Percentiles rank a stretch among this genome's conserved stretches.
phyloP scores from a whole-genome alignment of 495 filamentous ascomycete genomes.

The Talaromyces proteolyticus region DNA sequence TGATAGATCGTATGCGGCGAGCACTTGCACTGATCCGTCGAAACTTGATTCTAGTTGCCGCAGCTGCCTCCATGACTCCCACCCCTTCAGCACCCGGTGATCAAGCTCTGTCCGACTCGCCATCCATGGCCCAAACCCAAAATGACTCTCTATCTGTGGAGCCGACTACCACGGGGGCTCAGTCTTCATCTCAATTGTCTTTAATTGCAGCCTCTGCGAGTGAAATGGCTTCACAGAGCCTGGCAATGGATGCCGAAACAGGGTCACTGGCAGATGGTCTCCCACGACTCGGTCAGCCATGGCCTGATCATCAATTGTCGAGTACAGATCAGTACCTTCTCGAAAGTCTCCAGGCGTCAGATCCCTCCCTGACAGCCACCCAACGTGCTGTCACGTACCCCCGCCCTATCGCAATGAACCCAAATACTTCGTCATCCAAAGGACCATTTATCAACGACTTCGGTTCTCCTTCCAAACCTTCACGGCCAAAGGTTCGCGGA shows the following conservation, averaged over 20 bases:
- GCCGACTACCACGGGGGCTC: slow-evolving; percentile 27
- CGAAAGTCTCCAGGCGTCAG: slow-evolving; percentile 40
- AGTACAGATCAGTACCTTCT: slow-evolving; percentile 41
- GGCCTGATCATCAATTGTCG: slow-evolving; percentile 32
- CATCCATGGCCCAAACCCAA: slow-evolving; percentile 26
- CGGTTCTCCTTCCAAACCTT: slow-evolving; percentile 43
- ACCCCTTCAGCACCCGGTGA: slow-evolving; percentile 30
- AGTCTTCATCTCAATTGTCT: slow-evolving; percentile 38
- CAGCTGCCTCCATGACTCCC: slow-evolving; percentile 1
- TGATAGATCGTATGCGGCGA: neutral
- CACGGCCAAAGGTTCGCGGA: slow-evolving; percentile 56
- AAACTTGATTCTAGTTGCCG: neutral
- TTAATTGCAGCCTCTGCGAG: slow-evolving; percentile 45
- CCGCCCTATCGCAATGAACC: slow-evolving; percentile 51
- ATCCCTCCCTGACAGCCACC: slow-evolving; percentile 37
- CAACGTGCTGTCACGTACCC: slow-evolving; percentile 43
- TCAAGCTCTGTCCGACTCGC: slow-evolving; percentile 28
- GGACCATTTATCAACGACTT: slow-evolving; percentile 55
- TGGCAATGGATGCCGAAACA: slow-evolving; percentile 31
- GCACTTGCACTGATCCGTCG: neutral
- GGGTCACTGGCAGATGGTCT: slow-evolving; percentile 25
- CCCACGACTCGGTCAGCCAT: slow-evolving; percentile 23
- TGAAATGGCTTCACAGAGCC: slow-evolving; percentile 41
- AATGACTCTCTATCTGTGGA: slow-evolving; percentile 34
- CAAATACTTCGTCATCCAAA: slow-evolving; percentile 40